Base-by-base conservation (phyloP, 768 basidiomycete species). In the Austroboletus eburneus region DNA sequence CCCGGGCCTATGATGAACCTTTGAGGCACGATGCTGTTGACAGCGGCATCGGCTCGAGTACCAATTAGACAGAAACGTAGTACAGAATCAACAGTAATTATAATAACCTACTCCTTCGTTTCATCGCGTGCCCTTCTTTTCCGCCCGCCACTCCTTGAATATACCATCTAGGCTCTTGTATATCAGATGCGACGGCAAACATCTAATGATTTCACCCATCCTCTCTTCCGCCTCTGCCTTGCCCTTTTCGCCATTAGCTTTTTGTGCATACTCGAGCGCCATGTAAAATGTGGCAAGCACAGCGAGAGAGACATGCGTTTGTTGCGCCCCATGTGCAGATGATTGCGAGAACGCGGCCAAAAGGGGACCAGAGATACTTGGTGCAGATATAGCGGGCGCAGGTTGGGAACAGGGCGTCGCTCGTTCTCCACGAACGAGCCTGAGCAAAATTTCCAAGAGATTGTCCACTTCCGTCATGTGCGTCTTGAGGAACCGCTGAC, bases 141-240 rank as follows among this genome's bases (percentile, higher is more conserved):
- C 85, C 44, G 82, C 81, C 59, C 82, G 74, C 88, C 88, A 91
- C 62, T 95, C 92, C 62, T 89, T 90, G 71, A 93, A 97, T 58
- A 97, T 88, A 24, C 89, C 88, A 68, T 99, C 96, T 64, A 97
- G 66, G 59, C 88, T 90, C 69, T 90, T 90, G 70, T 90, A 88
- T 50, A 94, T 77, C 55, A 95, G 71, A 63, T 91, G 86, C 24
- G 83, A 82, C 25, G 96, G 95, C 52, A 99, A 63, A 61, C 82
- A 86, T 59, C 91, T 76, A 50, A 99, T 86, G 55, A 99, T 90
- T 69, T 97, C 93, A 16, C 88, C 86, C 27, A 91, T 74, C 48
- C 79, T 77, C 54, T 80, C 80, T 63, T 91, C 86, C 2, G 84
- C 83, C 64, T 90, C 85, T 6, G 50, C 61, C 64, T 82, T 85